These are phyloP conservation scores for Magnolia officinalis DNA, from an alignment of 164 flowering plant species.

Conservation along the genomic window DNA sequence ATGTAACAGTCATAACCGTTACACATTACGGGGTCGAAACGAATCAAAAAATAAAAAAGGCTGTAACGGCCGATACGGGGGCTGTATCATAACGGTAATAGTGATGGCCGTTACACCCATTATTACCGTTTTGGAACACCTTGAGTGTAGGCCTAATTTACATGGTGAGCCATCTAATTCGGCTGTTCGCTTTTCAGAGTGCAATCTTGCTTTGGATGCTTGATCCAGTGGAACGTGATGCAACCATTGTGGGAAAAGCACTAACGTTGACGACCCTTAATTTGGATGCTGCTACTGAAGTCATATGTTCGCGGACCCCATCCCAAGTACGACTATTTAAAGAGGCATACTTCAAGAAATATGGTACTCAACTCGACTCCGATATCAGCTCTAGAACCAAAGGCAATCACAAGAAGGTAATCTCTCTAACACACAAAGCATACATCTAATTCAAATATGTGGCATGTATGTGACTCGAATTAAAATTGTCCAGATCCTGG, in stretches of 20 bases:
- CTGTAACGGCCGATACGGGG: too few species aligned
- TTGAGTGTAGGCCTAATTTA: too few species aligned
- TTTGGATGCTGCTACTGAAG: conserved; percentile 32
- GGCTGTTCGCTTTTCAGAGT: conserved; percentile 16
- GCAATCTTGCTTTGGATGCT: conserved; percentile 41
- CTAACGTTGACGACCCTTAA: conserved; percentile 15
- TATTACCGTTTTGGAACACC: too few species aligned
- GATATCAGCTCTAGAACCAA: background rate
- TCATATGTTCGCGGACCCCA: conserved; percentile 45
- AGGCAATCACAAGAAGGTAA: conserved; percentile 9
- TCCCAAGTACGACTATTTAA: conserved; percentile 31
- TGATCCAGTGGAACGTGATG: conserved; percentile 38
- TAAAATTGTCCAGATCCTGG: too few species aligned
- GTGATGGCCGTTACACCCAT: too few species aligned
- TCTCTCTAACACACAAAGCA: background rate
- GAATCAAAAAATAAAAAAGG: too few species aligned
- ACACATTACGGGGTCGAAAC: too few species aligned
- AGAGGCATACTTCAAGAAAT: conserved; percentile 31
- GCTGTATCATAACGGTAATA: too few species aligned
- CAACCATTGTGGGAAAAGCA: conserved; percentile 20
- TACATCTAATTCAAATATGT: too few species aligned
- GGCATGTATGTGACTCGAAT: too few species aligned
- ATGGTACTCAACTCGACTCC: conserved; percentile 21
- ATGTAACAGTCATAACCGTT: too few species aligned
- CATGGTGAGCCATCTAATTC: too few species aligned